Percentiles rank a stretch among this genome's conserved stretches.
These are phyloP conservation scores for Zelopaecilomyces penicillatus DNA, from an alignment of 2,329 filamentous ascomycete genomes.

Conservation along the genomic window DNA sequence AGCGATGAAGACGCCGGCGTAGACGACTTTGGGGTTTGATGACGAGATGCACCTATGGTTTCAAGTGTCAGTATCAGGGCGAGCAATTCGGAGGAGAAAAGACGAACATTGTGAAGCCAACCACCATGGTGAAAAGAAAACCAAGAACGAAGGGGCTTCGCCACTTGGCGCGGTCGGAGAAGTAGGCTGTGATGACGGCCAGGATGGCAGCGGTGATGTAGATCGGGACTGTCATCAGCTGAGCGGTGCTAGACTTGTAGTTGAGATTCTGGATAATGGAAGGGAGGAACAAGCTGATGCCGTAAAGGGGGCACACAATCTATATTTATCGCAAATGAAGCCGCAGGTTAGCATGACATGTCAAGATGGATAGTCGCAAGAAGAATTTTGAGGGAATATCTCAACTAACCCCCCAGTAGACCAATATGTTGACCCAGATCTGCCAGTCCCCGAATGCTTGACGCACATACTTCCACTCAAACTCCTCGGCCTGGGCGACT, in stretches of 20 bases:
- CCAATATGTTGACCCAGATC: conserved; percentile 53
- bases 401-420: conserved; percentile 53
- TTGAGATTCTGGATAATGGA: conserved; percentile 55
- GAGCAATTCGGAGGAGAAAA: background rate
- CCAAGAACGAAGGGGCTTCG: conserved; percentile 47
- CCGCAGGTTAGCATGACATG: background rate
- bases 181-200: conserved; percentile 43
- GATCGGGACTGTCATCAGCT: conserved; percentile 56
- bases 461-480: conserved; percentile 67
- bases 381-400: conserved; percentile 2
- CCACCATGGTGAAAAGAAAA: conserved; percentile 43
- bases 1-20: conserved; percentile 68
- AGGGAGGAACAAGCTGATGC: conserved; percentile 52
- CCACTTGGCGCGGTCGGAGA: conserved; percentile 46
- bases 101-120: conserved; percentile 46
- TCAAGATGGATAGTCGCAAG: too few species aligned
- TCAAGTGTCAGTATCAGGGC: background rate
- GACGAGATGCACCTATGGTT: conserved; percentile 49
- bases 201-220: conserved; percentile 55
- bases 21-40: conserved; percentile 51
- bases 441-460: conserved; percentile 73
- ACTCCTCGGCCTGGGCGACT: conserved; percentile 62
- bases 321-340: conserved; percentile 14
- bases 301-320: conserved; percentile 46
- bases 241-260: conserved; percentile 48